These are phyloP conservation scores for Pseudomicrostroma phylloplanum DNA, from an alignment of 1,284 basidiomycete genomes.

Conservation along the genomic window DNA sequence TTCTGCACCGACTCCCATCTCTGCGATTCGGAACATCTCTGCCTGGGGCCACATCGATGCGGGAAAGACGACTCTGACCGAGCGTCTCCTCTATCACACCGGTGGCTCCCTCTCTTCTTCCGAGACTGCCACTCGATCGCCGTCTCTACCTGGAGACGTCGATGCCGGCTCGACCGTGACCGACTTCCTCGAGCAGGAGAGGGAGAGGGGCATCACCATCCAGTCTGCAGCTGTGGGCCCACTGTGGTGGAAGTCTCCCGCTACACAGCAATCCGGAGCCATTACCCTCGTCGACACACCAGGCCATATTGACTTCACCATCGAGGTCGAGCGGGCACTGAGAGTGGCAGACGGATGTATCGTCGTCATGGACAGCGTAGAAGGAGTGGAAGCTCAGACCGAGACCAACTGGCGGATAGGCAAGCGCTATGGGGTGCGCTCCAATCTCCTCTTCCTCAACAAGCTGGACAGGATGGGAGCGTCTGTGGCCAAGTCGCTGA, in stretches of 20 bases:
- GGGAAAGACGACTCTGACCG: slow-evolving; percentile 82
- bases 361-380: slow-evolving; percentile 78
- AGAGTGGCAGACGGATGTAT: slow-evolving; percentile 82
- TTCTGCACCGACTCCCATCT: background rate
- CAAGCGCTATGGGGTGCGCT: slow-evolving; percentile 66
- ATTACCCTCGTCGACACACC: slow-evolving; percentile 86
- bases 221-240: slow-evolving; percentile 79
- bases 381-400: slow-evolving; percentile 83
- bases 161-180: slow-evolving; percentile 84
- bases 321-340: slow-evolving; percentile 87
- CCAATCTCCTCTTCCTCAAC: slow-evolving; percentile 75
- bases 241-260: slow-evolving; percentile 63
- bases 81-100: slow-evolving; percentile 73
- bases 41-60: slow-evolving; percentile 58
- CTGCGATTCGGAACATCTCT: slow-evolving; percentile 32
- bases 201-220: slow-evolving; percentile 83
- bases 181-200: slow-evolving; percentile 79
- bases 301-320: slow-evolving; percentile 86
- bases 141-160: slow-evolving; percentile 63
- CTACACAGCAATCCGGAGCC: slow-evolving; percentile 53
- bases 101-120: slow-evolving; percentile 54
- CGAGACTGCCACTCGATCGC: background rate
- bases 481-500: slow-evolving; percentile 65
- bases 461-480: slow-evolving; percentile 80
- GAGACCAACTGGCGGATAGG: slow-evolving; percentile 75